Percentiles rank a stretch among this genome's conserved stretches.
phyloP scores from a whole-genome alignment of 164 flowering plant genomes.

The Magnolia officinalis region DNA sequence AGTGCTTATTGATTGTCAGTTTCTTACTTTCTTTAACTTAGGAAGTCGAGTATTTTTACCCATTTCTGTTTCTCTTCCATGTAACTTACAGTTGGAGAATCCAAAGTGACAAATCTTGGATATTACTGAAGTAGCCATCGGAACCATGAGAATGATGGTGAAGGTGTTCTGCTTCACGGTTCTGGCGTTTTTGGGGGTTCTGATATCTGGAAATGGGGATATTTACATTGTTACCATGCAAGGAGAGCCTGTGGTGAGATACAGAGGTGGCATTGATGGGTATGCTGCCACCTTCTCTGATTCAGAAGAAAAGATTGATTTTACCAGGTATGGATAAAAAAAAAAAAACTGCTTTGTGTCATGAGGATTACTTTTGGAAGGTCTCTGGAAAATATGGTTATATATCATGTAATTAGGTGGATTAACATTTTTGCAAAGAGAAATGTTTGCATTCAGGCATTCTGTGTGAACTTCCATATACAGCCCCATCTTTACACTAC shows the following conservation, averaged over 20 bases:
- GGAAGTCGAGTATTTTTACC: neutral
- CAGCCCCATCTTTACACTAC: too few species aligned
- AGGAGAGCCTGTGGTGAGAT: conserved; percentile 87
- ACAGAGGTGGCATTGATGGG: conserved; percentile 73
- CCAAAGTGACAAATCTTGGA: neutral
- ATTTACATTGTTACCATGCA: conserved; percentile 77
- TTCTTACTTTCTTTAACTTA: neutral
- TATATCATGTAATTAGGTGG: too few species aligned
- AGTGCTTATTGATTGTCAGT: neutral
- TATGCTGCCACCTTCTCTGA: conserved; percentile 85
- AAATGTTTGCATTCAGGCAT: too few species aligned
- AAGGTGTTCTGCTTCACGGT: conserved; percentile 25
- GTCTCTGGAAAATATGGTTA: too few species aligned
- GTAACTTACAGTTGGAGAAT: neutral
- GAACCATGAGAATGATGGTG: conserved; percentile 14
- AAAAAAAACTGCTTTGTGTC: neutral
- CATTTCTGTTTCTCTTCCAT: neutral
- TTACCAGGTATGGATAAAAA: conserved; percentile 45
- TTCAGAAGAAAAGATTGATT: conserved; percentile 76
- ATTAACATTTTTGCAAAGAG: too few species aligned
- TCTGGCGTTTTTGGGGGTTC: conserved; percentile 33
- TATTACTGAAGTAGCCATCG: neutral
- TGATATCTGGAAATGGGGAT: conserved; percentile 49
- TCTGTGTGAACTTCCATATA: too few species aligned
- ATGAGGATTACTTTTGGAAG: neutral